Conservation (phyloP, 1,139 yeast species). For the Saccharomyces hybrid region DNA sequence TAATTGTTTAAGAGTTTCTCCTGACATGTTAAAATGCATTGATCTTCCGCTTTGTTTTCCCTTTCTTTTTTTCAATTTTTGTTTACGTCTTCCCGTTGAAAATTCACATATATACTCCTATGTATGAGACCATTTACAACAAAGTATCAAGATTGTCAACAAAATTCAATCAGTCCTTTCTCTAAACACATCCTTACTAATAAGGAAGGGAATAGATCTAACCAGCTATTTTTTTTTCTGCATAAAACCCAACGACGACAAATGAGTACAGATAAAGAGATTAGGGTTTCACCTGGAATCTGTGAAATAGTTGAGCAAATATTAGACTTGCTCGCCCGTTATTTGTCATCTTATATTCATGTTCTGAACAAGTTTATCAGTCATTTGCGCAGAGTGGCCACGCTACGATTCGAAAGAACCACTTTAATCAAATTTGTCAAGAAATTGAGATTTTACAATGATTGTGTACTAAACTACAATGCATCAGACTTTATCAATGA, state of each 20-base stretch:
- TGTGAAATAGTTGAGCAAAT: conserved; percentile 6
- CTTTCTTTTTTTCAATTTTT: not conserved
- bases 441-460: conserved; percentile 29
- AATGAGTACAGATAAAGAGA: not conserved
- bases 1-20: not conserved
- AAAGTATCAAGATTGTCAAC: not conserved
- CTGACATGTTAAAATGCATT: not conserved
- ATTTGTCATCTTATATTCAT: conserved; percentile 25
- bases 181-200: not conserved
- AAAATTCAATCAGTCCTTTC: not conserved
- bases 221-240: not conserved
- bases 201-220: too few relatives aligned
- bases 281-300: not conserved
- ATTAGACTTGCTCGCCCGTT: conserved; percentile 17
- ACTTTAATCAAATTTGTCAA: conserved; percentile 30
- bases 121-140: not conserved
- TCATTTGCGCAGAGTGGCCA: conserved; percentile 24
- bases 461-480: conserved; percentile 14
- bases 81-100: not conserved
- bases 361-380: conserved; percentile 28
- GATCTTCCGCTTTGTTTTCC: too few relatives aligned
- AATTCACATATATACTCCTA: not conserved
- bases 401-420: conserved; percentile 29
- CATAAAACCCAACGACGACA: not conserved
- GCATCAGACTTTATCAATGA: conserved; percentile 7